phyloP scores from a whole-genome alignment of 1,139 yeast genomes.

The Magnusiomyces suaveolens region DNA sequence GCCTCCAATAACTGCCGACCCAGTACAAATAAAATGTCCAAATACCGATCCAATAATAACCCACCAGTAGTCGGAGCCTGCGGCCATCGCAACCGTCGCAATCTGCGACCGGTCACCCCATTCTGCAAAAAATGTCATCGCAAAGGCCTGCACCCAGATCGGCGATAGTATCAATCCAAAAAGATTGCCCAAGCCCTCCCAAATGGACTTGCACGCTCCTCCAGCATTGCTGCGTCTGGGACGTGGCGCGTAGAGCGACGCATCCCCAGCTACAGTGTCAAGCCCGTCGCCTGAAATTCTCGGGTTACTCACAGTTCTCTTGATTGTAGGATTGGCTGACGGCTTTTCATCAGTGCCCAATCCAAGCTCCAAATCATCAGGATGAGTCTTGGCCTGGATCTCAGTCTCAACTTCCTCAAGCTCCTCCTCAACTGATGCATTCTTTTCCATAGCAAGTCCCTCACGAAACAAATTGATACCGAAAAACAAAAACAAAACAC shows the following conservation, averaged over 20 bases:
- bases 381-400: slow-evolving; percentile 48
- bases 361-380: slow-evolving; percentile 53
- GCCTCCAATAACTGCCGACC: slow-evolving; percentile 91
- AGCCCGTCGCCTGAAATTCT: slow-evolving; percentile 28
- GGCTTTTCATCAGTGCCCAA: slow-evolving; percentile 16
- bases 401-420: slow-evolving; percentile 96
- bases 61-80: slow-evolving; percentile 86
- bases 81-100: slow-evolving; percentile 97
- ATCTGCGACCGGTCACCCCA: slow-evolving; percentile 99
- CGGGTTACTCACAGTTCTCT: slow-evolving; percentile 26
- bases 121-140: slow-evolving; percentile 94
- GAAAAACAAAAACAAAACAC: slow-evolving; percentile 68
- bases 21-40: slow-evolving; percentile 88
- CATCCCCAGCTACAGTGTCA: slow-evolving; percentile 22
- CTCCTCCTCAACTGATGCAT: slow-evolving; percentile 85
- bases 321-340: slow-evolving; percentile 15
- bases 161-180: slow-evolving; percentile 70
- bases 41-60: slow-evolving; percentile 82
- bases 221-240: slow-evolving; percentile 15
- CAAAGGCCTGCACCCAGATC: slow-evolving; percentile 85
- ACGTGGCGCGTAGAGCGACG: slow-evolving; percentile 22
- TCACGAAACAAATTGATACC: slow-evolving; percentile 70
- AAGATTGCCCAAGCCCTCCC: slow-evolving; percentile 40
- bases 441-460: slow-evolving; percentile 73
- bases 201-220: slow-evolving; percentile 20